phyloP scores from a whole-genome alignment of 768 basidiomycete genomes.

The Lyophyllum atratum region DNA sequence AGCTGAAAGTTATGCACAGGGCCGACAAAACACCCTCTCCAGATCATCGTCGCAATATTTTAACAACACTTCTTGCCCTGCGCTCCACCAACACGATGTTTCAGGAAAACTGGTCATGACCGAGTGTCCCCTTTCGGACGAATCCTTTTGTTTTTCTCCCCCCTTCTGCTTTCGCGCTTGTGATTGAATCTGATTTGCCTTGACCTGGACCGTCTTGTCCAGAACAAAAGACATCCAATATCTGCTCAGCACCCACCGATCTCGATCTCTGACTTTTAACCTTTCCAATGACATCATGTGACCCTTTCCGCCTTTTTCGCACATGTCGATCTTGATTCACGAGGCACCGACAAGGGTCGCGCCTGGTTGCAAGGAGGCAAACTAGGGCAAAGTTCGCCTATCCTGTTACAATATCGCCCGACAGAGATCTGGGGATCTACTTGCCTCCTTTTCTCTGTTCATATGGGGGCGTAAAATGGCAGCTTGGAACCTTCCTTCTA shows the following conservation, averaged over 20 bases:
- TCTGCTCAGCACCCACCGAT: neutral
- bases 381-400: neutral
- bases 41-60: neutral
- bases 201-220: neutral
- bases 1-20: neutral
- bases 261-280: constrained; percentile 5
- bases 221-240: constrained; percentile 5
- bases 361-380: neutral
- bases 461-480: neutral
- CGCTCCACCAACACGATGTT: neutral
- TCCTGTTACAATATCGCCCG: constrained; percentile 1
- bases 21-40: neutral
- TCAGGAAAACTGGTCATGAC: neutral
- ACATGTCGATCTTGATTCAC: neutral
- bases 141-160: constrained; percentile 4
- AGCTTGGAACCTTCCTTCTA: constrained; percentile 3
- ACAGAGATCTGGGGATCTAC: constrained; percentile 2
- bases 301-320: constrained; percentile 6
- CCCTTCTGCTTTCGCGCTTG: neutral
- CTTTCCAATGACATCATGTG: constrained; percentile 13
- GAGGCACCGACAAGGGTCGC: constrained; percentile 9
- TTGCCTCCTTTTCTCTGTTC: neutral
- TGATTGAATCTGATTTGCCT: neutral
- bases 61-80: neutral
- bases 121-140: constrained; percentile 6